Evolutionary conservation across 139 green algal genomes (phyloP).

Genomic region (Chloropicon primus): DNA sequence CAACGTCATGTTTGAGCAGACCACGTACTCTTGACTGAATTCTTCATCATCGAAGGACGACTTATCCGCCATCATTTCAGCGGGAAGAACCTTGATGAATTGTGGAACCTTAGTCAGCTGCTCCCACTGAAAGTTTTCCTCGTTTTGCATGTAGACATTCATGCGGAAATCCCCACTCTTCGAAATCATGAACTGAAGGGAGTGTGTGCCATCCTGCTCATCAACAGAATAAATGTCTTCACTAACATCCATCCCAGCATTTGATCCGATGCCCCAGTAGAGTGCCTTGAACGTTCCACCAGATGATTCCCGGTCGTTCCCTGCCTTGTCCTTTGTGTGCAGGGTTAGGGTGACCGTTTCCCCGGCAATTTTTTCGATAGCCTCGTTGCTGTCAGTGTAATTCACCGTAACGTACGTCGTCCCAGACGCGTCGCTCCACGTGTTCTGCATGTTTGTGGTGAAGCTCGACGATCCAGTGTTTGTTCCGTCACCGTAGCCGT

Average conservation of each 20-base stretch:
- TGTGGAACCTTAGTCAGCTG: neutral
- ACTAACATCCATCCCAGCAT: neutral
- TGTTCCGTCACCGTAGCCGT: neutral
- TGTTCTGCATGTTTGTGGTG: neutral
- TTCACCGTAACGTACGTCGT: neutral
- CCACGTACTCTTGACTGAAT: neutral
- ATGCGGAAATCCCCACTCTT: neutral
- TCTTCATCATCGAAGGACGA: neutral
- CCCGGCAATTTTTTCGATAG: neutral
- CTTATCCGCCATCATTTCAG: neutral
- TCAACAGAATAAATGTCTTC: neutral
- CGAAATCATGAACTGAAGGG: neutral
- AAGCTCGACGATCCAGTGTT: too few species aligned
- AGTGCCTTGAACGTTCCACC: neutral
- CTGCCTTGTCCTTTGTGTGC: neutral
- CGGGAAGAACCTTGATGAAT: neutral
- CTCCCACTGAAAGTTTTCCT: neutral
- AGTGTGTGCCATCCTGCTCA: neutral
- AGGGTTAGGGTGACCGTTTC: neutral
- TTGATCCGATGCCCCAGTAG: too few species aligned
- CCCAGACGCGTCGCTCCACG: too few species aligned
- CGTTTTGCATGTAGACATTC: neutral
- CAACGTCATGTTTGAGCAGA: neutral
- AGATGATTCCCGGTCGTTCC: neutral
- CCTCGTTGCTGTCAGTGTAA: neutral